Base-by-base conservation (phyloP, 805 yeast genomes). In the Tetrapisispora phaffii region DNA sequence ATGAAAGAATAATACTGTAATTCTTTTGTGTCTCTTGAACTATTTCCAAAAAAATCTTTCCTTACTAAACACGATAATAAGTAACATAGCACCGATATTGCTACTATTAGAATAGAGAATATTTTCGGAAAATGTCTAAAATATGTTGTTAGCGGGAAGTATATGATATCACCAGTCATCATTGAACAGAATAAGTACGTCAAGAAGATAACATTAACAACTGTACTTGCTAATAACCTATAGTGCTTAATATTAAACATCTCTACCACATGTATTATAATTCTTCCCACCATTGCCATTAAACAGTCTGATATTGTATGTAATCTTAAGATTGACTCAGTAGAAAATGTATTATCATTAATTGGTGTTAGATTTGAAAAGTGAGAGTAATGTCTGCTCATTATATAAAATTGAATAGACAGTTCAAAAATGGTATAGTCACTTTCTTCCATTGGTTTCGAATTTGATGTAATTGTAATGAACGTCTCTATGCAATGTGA, bases 101-200 rank as follows among this genome's bases (percentile, higher is more conserved):
- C 6, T 70, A 59, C 12, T 89, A 94, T 52, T 80, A 72, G 33
- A 66, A 65, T 10, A 66, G 55, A 46, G 15, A 50, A 46, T 10
- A 52, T 2, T 41, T 85, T 89, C 1, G 95, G 94, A 13, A 77
- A 59, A 50, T 79, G 77, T 1, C 87, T 82, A 47, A 78, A 57
- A 13, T 76, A 62, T 6, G 82, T 74, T 2, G 77, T 71, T 7
- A 73, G 56, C 6, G 95, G 94, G 51, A 85, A 71, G 28, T 38
- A 50, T 52, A 15, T 45, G 37, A 49, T 48, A 47, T 57, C 59
- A 52, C 60, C 12, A 80, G 73, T 4, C 75, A 70, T 7, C 71
- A 58, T 15, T 88, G 90, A 53, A 82, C 71, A 36, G 66, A 62
- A 10, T 67, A 56, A 22, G 32, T 40, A 46, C 6, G 16, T 9